Conservation (phyloP, 108 stramenopile genomes). For the Stephanodiscus triporus region DNA sequence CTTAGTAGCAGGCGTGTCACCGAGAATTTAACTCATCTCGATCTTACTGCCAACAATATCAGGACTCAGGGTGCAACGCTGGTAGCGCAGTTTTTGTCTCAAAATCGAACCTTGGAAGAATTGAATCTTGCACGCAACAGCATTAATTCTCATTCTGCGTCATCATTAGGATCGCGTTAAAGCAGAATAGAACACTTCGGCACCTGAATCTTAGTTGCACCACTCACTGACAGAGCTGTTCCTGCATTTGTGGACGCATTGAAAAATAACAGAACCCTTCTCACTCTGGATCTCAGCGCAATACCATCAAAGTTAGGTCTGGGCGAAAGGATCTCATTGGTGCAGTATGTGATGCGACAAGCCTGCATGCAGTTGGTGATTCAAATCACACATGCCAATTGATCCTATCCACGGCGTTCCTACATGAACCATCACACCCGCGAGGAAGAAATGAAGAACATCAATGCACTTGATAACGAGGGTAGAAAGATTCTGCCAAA, state of each 20-base stretch:
- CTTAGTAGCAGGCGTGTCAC: neutral
- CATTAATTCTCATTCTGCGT: neutral
- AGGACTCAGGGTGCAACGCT: slow-evolving; percentile 1
- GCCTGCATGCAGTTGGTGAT: too few species aligned
- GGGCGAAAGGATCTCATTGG: neutral
- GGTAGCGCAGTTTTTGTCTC: slow-evolving; percentile 1
- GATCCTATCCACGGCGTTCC: neutral
- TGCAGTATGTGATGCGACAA: slow-evolving; percentile 15
- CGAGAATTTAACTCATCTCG: slow-evolving; percentile 13
- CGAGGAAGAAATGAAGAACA: slow-evolving; percentile 4
- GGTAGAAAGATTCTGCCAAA: slow-evolving; percentile 18
- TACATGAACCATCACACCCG: neutral
- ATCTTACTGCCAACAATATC: slow-evolving; percentile 12
- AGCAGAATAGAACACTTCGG: slow-evolving; percentile 12
- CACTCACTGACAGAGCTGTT: neutral
- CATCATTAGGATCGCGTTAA: neutral
- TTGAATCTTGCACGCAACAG: slow-evolving; percentile 5
- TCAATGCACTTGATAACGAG: slow-evolving; percentile 16
- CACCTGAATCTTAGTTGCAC: slow-evolving; percentile 21
- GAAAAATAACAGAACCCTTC: slow-evolving; percentile 25
- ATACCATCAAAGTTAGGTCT: neutral
- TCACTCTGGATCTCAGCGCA: slow-evolving; percentile 6
- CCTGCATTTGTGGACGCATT: slow-evolving; percentile 11
- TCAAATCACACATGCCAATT: slow-evolving; percentile 31
- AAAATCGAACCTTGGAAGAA: neutral